Evolutionary conservation across 2,329 filamentous ascomycete species (phyloP).

Genomic region (Ampelomyces quisqualis): DNA sequence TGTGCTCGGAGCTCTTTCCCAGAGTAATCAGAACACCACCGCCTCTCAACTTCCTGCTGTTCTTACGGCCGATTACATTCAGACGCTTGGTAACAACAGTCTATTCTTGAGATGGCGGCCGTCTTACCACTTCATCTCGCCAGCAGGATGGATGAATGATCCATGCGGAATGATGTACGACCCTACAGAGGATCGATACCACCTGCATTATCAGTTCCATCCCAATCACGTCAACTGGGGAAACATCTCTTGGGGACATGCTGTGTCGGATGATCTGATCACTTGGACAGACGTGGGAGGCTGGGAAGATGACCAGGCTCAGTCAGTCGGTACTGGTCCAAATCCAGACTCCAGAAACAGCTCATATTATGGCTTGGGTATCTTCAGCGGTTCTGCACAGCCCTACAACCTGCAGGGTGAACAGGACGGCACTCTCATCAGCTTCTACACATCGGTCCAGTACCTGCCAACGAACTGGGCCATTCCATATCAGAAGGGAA

Average conservation of each 20-base stretch:
- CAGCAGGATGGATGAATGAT: conserved; percentile 52
- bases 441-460: conserved; percentile 52
- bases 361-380: conserved; percentile 53
- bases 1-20: conserved; percentile 23
- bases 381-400: conserved; percentile 55
- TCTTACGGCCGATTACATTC: conserved; percentile 31
- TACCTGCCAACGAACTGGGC: conserved; percentile 50
- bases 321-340: conserved; percentile 45
- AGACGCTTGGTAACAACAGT: conserved; percentile 48
- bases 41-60: conserved; percentile 21
- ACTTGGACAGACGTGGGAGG: conserved; percentile 49
- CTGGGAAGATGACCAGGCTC: conserved; percentile 49
- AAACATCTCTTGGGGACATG: conserved; percentile 50
- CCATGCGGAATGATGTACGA: conserved; percentile 47
- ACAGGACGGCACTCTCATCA: conserved; percentile 48
- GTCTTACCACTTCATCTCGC: conserved; percentile 50
- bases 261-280: conserved; percentile 53
- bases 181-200: conserved; percentile 51
- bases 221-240: conserved; percentile 52
- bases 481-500: conserved; percentile 47
- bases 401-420: conserved; percentile 53
- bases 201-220: conserved; percentile 57
- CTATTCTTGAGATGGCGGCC: conserved; percentile 53
- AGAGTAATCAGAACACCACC: conserved; percentile 16
- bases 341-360: conserved; percentile 30